Conservation (phyloP, 2,329 filamentous ascomycete species). For the Penicillium psychrosexuale region DNA sequence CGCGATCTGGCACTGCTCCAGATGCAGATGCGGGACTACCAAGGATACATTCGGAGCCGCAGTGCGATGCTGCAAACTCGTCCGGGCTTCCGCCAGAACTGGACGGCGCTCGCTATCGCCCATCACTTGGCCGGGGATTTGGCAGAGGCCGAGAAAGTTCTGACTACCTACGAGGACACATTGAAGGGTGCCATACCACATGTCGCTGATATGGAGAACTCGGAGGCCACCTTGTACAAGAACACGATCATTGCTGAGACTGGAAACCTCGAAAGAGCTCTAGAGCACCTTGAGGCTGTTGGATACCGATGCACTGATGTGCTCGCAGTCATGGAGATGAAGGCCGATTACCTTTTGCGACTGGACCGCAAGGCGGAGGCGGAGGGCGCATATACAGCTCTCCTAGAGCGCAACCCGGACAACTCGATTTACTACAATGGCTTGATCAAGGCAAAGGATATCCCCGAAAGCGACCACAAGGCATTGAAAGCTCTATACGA, state of each 20-base stretch:
- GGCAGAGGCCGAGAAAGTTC: constrained; percentile 79
- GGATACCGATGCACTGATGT: constrained; percentile 78
- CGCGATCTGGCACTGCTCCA: constrained; percentile 90
- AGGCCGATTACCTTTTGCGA: constrained; percentile 77
- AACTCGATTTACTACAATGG: constrained; percentile 81
- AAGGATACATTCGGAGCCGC: constrained; percentile 87
- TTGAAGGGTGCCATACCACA: constrained; percentile 74
- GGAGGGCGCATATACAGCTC: constrained; percentile 70
- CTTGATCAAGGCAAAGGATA: constrained; percentile 65
- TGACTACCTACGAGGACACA: constrained; percentile 90
- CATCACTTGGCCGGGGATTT: constrained; percentile 87
- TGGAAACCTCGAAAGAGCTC: constrained; percentile 75
- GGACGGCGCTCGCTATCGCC: constrained; percentile 94
- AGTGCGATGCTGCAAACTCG: constrained; percentile 81
- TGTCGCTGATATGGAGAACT: constrained; percentile 82
- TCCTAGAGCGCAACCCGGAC: constrained; percentile 85
- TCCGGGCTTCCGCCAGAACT: constrained; percentile 81
- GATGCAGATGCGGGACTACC: constrained; percentile 93
- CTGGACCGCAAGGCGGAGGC: constrained; percentile 77
- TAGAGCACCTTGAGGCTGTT: constrained; percentile 79
- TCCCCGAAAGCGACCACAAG: constrained; percentile 59
- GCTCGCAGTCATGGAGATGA: constrained; percentile 77
- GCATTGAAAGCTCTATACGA: constrained; percentile 73
- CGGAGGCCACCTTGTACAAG: constrained; percentile 91
- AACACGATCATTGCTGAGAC: constrained; percentile 90